Evolutionary conservation across 805 yeast genomes (phyloP), one percentile per base, ranked within the genome.

Genomic region (Jamesozyma jinghongensis): DNA sequence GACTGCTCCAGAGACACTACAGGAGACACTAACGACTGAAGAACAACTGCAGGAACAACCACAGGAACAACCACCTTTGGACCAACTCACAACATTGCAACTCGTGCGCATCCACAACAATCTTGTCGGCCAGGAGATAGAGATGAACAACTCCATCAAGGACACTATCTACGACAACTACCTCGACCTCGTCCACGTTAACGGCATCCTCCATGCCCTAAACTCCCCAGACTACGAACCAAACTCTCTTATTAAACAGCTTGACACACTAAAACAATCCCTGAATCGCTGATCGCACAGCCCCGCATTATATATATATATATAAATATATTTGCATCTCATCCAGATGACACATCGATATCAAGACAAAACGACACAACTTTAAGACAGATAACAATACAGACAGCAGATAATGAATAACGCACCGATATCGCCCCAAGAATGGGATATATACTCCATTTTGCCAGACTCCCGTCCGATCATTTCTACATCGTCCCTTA

Each of bases 121-220:
- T 8, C 43, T 61, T 17, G 44, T 56, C 28, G 50, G 56, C 13
- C 48, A 53, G 40, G 63, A 59, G 39, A 51, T 54, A 1, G 61
- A 54, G 27, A 54, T 54, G 27, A 52, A 53, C 32, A 56, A 55
- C 40, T 77, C 74, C 35, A 79, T 79, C 47, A 81, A 81, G 50
- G 74, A 82, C 22, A 79, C 81, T 32, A 78, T 81, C 10, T 81
- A 81, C 58, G 84, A 81, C 57, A 81, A 81, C 52, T 81, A 81
- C 65, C 79, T 77, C 56, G 88, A 81, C 45, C 62, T 81, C 47
- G 79, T 81, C 52, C 78, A 79, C 51, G 71, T 81, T 43, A 79
- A 77, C 50, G 74, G 77, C 36, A 71, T 79, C 3, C 59, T 81
- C 27, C 19, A 34, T 5, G 18, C 34, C 16, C n/a, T 25, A 8